Evolutionary conservation across 768 basidiomycete species (phyloP).

Genomic region (Psilocybe subaeruginosa): DNA sequence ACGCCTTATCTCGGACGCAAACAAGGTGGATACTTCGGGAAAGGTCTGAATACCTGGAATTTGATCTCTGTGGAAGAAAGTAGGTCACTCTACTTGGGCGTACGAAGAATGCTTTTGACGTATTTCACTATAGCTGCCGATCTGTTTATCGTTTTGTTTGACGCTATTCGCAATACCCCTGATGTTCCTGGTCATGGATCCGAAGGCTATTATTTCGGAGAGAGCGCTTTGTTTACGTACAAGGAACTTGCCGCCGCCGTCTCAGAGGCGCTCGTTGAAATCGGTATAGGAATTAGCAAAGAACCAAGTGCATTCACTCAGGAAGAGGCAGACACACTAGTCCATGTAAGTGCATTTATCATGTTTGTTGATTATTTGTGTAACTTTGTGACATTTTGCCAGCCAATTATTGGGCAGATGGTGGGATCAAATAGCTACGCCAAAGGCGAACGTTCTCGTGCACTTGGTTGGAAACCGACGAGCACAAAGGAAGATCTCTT

Average conservation of each 20-base stretch:
- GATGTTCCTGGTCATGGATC: conserved; percentile 19
- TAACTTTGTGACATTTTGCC: background rate
- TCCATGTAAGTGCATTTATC: conserved; percentile 18
- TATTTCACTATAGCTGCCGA: conserved; percentile 19
- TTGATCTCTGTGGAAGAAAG: conserved; percentile 25
- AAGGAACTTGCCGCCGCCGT: conserved; percentile 18
- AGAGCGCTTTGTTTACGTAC: conserved; percentile 20
- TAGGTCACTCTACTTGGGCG: conserved; percentile 6
- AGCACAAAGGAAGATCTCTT: conserved; percentile 23
- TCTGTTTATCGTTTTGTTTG: conserved; percentile 22
- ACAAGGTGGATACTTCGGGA: conserved; percentile 22
- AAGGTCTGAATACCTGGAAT: conserved; percentile 25
- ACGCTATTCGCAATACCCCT: conserved; percentile 17
- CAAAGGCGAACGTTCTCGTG: conserved; percentile 22
- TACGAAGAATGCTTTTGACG: background rate
- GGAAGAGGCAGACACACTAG: conserved; percentile 22
- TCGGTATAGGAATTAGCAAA: conserved; percentile 12
- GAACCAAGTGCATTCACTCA: conserved; percentile 22
- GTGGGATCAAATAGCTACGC: conserved; percentile 24
- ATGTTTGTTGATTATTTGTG: too few relatives aligned
- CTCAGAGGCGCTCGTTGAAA: conserved; percentile 19
- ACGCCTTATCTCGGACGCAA: conserved; percentile 23
- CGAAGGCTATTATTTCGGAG: conserved; percentile 28
- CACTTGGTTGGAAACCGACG: conserved; percentile 28
- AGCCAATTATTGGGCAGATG: conserved; percentile 18